Conservation (phyloP, 345 rosid genomes). For the Boechera stricta region DNA sequence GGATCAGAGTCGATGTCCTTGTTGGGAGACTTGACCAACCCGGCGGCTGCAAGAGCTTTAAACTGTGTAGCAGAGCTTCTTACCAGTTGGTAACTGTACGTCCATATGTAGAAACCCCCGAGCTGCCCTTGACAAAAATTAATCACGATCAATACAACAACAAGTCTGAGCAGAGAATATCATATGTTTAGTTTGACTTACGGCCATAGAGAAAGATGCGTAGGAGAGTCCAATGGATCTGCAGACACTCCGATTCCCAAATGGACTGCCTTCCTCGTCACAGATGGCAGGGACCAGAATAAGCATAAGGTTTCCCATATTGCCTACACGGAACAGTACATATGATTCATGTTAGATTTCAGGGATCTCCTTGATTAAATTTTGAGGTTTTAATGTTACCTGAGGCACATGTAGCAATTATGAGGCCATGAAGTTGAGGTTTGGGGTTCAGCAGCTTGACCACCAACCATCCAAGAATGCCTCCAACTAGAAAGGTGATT, state of each 20-base stretch:
- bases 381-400: slow-evolving; percentile 49
- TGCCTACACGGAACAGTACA: slow-evolving; percentile 51
- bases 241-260: slow-evolving; percentile 65
- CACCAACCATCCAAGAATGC: slow-evolving; percentile 82
- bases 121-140: slow-evolving; percentile 53
- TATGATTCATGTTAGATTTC: background rate
- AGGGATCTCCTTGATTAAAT: background rate
- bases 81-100: slow-evolving; percentile 73
- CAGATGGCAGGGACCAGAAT: slow-evolving; percentile 90
- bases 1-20: slow-evolving; percentile 56
- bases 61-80: slow-evolving; percentile 62
- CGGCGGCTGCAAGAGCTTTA: slow-evolving; percentile 53
- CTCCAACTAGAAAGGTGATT: slow-evolving; percentile 78
- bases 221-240: slow-evolving; percentile 74
- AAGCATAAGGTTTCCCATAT: slow-evolving; percentile 85
- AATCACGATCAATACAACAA: background rate
- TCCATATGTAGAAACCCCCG: slow-evolving; percentile 95
- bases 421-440: slow-evolving; percentile 82
- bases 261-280: slow-evolving; percentile 77
- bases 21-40: slow-evolving; percentile 59
- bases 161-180: slow-evolving; percentile 10
- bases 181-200: slow-evolving; percentile 45
- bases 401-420: slow-evolving; percentile 82
- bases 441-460: slow-evolving; percentile 78
- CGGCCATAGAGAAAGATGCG: slow-evolving; percentile 98